These are phyloP conservation scores for Cokeromyces recurvatus DNA, from an alignment of 371 early-diverging fungal species.

Conservation along the genomic window DNA sequence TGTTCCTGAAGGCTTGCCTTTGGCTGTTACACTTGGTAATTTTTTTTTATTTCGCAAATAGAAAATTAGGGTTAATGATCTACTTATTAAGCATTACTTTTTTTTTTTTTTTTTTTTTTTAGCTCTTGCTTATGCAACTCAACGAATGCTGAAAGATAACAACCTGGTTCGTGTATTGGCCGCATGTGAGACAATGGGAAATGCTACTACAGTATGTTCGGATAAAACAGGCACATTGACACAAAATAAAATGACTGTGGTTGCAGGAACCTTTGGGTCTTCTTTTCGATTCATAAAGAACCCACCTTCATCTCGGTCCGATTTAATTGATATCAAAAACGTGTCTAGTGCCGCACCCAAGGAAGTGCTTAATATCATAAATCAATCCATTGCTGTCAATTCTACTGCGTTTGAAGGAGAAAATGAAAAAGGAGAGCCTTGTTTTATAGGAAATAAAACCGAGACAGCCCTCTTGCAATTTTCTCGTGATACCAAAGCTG, in stretches of 20 bases:
- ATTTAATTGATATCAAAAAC: constrained; percentile 29
- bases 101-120: constrained; percentile 22
- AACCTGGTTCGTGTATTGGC: constrained; percentile 79
- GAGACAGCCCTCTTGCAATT: constrained; percentile 79
- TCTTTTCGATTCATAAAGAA: constrained; percentile 28
- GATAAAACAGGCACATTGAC: constrained; percentile 89
- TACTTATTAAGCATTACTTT: too few species aligned
- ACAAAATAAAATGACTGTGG: constrained; percentile 83
- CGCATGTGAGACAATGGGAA: constrained; percentile 91
- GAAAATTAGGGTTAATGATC: not conserved
- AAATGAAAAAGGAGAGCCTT: constrained; percentile 51
- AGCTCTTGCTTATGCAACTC: constrained; percentile 66
- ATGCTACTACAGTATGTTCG: constrained; percentile 84
- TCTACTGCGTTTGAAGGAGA: constrained; percentile 72
- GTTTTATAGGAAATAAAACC: constrained; percentile 69
- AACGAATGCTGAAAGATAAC: constrained; percentile 79
- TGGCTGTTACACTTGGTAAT: constrained; percentile 62
- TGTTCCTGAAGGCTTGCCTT: constrained; percentile 70
- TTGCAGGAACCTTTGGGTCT: constrained; percentile 49
- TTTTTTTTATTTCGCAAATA: too few species aligned
- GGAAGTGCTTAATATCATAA: constrained; percentile 28
- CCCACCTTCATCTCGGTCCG: constrained; percentile 22
- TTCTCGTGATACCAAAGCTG: constrained; percentile 46
- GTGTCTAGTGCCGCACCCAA: constrained; percentile 21
- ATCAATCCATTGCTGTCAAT: constrained; percentile 70